Conservation (phyloP, 169 alveolate genomes). For the Plasmodium chabaudi region DNA sequence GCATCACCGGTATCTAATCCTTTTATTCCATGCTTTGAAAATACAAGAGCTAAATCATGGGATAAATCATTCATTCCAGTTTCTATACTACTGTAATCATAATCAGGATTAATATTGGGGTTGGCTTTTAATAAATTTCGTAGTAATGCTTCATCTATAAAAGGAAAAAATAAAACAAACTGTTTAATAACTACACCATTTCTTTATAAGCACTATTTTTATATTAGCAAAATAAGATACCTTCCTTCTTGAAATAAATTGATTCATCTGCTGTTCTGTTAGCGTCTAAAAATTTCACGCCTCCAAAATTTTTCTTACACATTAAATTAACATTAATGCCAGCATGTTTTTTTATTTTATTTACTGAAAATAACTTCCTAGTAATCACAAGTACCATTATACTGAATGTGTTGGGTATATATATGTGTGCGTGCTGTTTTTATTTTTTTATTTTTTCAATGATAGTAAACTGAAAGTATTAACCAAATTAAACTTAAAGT, state of each 20-base stretch:
- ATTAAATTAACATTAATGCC: constrained; percentile 35
- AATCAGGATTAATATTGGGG: constrained; percentile 82
- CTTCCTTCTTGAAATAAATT: constrained; percentile 82
- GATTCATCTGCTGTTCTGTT: constrained; percentile 81
- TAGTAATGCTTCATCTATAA: constrained; percentile 81
- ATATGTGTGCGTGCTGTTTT: neutral
- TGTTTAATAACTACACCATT: neutral
- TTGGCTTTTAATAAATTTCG: constrained; percentile 79
- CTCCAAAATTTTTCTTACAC: constrained; percentile 69
- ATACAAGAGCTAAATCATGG: constrained; percentile 54
- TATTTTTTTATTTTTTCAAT: too few species aligned
- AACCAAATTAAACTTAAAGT: too few species aligned
- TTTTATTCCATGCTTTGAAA: constrained; percentile 72
- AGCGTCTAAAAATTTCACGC: constrained; percentile 80
- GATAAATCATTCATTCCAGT: constrained; percentile 40
- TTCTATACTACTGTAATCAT: constrained; percentile 32
- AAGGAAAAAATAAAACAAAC: neutral
- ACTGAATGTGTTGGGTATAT: neutral
- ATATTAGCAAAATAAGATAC: constrained; percentile 13
- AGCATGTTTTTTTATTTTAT: constrained; percentile 31
- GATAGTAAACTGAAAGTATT: too few species aligned
- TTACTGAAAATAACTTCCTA: constrained; percentile 23
- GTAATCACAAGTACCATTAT: constrained; percentile 52
- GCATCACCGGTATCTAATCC: constrained; percentile 34
- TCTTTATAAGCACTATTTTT: neutral